These are phyloP conservation scores for Cercophora sp. DNA, from an alignment of 495 filamentous ascomycete species.

Conservation along the genomic window DNA sequence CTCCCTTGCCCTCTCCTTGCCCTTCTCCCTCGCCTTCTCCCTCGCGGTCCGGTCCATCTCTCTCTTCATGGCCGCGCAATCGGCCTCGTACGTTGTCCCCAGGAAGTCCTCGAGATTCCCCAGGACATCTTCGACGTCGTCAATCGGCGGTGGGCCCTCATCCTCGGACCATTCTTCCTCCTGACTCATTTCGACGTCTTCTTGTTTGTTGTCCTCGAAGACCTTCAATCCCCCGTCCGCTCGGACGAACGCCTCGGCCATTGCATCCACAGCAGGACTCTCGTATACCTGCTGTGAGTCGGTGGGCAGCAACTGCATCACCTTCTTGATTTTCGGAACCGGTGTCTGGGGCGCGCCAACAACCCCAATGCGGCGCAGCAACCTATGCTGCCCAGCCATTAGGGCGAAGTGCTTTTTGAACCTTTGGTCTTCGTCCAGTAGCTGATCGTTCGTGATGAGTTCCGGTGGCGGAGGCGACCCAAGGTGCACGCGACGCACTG, in stretches of 20 bases:
- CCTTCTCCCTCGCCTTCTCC: slow-evolving; percentile 13
- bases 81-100: slow-evolving; percentile 36
- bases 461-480: slow-evolving; percentile 27
- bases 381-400: slow-evolving; percentile 19
- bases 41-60: slow-evolving; percentile 14
- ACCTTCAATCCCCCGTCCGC: slow-evolving; percentile 12
- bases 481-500: slow-evolving; percentile 1
- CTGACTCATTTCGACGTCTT: slow-evolving; percentile 4
- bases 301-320: slow-evolving; percentile 32
- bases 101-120: slow-evolving; percentile 42
- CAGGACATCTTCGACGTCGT: slow-evolving; percentile 41
- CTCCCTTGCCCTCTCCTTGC: not conserved
- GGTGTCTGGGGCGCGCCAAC: not conserved
- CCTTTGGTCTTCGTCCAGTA: slow-evolving; percentile 16
- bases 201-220: not conserved
- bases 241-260: slow-evolving; percentile 37
- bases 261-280: slow-evolving; percentile 36
- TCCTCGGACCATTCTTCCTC: slow-evolving; percentile 12
- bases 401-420: slow-evolving; percentile 36
- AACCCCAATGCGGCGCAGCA: not conserved
- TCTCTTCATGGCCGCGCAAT: slow-evolving; percentile 29
- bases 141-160: slow-evolving; percentile 11
- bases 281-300: slow-evolving; percentile 33
- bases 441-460: slow-evolving; percentile 1
- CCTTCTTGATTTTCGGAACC: not conserved